Evolutionary conservation across 2,329 filamentous ascomycete genomes (phyloP).

Genomic region (Arthrobotrys sinensis): DNA sequence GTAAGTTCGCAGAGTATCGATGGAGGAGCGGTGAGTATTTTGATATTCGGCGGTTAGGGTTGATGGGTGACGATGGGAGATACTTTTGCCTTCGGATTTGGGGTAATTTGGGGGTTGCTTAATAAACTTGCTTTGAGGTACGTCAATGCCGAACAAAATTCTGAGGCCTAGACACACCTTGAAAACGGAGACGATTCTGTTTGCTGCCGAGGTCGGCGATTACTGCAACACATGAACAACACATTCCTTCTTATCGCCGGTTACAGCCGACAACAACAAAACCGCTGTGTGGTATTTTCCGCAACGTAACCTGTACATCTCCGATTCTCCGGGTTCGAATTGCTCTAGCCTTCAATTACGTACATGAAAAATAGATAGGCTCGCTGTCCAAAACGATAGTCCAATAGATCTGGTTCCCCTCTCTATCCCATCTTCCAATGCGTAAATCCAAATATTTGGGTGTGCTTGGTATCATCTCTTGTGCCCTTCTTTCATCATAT

Average conservation of each 20-base stretch:
- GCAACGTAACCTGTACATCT: too few species aligned
- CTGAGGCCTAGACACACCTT: constrained; percentile 39
- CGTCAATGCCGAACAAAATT: constrained; percentile 60
- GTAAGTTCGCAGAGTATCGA: constrained; percentile 16
- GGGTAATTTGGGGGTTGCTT: constrained; percentile 42
- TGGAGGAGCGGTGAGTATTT: constrained; percentile 13
- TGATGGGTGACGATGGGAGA: constrained; percentile 37
- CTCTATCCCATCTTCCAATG: too few species aligned
- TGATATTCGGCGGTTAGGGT: background rate
- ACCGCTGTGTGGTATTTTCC: background rate
- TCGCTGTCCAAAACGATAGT: too few species aligned
- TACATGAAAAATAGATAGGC: too few species aligned
- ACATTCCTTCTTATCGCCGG: constrained; percentile 39
- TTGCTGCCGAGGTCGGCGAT: constrained; percentile 61
- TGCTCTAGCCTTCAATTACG: too few species aligned
- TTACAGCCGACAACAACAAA: background rate
- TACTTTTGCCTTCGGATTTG: constrained; percentile 32
- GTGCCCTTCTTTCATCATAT: too few species aligned
- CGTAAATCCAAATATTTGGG: too few species aligned
- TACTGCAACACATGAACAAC: constrained; percentile 48
- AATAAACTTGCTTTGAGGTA: constrained; percentile 50
- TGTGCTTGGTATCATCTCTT: too few species aligned
- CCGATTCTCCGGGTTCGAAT: too few species aligned
- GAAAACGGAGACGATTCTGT: constrained; percentile 19
- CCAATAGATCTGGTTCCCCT: too few species aligned